Evolutionary conservation across 371 early-diverging fungal species (phyloP), one percentile per base, ranked within the genome.

Genomic region (Mucor plumbeus): DNA sequence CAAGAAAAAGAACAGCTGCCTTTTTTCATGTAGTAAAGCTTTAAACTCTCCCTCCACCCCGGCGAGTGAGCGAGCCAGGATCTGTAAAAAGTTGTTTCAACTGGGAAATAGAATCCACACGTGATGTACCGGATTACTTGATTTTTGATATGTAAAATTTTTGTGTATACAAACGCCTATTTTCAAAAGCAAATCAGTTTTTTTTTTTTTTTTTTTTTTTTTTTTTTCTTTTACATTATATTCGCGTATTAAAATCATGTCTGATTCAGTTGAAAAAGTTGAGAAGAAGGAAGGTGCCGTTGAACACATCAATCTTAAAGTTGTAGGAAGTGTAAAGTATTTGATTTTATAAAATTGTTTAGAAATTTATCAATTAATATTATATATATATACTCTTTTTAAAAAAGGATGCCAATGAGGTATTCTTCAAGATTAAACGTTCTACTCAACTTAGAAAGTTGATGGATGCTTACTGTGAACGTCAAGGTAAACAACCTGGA

Each of bases 381-480:
- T n/a, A n/a, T n/a, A n/a, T n/a, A n/a, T n/a, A n/a, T n/a, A n/a
- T n/a, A n/a, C n/a, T 26, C 3, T 26, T 26, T 26, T 26, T 1
- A 26, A 26, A 26, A 26, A 7, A 72, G 65, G 63, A 76, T 75
- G 50, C 48, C 58, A 88, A 87, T 67, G 94, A 93, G 76, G 91
- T 94, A 7, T 90, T 91, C 69, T 97, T 97, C 86, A 97, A 96
- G 83, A 96, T 97, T 79, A 96, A 96, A 80, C 88, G 92, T 39
- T 79, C 91, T 5, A 96, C 97, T 31, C 93, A 88, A 63, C 83
- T 97, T 39, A 87, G 92, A 74, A 95, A 95, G 75, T 82, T 97
- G 66, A 96, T 97, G 96, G 93, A 95, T 66, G 92, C 93, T 17
- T 94, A 94, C 68, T 92, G 93, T 76, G 88, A 90, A 31, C 88